These are phyloP conservation scores for Aspergillus neoniger DNA, from an alignment of 2,329 filamentous ascomycete species.

Conservation along the genomic window DNA sequence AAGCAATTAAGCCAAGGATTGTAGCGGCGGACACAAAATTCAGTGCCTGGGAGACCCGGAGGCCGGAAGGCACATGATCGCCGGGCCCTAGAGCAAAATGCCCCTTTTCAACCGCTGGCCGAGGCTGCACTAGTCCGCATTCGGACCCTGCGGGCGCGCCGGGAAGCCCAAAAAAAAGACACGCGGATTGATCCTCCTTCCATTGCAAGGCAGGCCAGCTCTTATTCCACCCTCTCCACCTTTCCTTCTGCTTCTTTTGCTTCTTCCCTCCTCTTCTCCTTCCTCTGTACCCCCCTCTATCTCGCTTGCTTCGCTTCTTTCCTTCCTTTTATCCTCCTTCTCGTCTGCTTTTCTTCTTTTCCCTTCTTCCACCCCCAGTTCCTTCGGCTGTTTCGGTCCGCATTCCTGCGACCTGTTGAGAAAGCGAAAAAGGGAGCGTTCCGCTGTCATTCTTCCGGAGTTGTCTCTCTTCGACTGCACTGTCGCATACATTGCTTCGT, in stretches of 20 bases:
- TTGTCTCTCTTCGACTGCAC: not conserved
- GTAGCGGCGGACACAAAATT: not conserved
- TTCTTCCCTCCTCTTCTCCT: conserved; percentile 33
- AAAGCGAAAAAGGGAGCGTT: conserved; percentile 14
- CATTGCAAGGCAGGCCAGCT: conserved; percentile 1
- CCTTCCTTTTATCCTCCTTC: conserved; percentile 37
- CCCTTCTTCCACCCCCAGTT: not conserved
- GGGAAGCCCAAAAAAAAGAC: conserved; percentile 22
- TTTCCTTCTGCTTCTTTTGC: conserved; percentile 16
- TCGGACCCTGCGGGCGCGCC: conserved; percentile 28
- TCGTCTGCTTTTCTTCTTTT: conserved; percentile 16
- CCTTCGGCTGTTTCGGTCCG: conserved; percentile 6
- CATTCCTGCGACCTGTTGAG: conserved; percentile 11
- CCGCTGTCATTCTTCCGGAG: not conserved
- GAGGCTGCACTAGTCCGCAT: conserved; percentile 28
- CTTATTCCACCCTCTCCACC: conserved; percentile 14
- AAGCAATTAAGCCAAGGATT: not conserved
- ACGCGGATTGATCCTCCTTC: conserved; percentile 19
- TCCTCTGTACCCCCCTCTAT: conserved; percentile 18
- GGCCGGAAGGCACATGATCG: conserved; percentile 19
- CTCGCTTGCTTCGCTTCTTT: conserved; percentile 69
- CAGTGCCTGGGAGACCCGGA: conserved; percentile 7
- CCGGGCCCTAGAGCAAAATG: conserved; percentile 6
- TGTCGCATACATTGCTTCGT: not conserved
- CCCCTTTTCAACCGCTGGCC: conserved; percentile 30